These are phyloP conservation scores for Chaetomium strumarium DNA, from an alignment of 2,329 filamentous ascomycete genomes.

Conservation along the genomic window DNA sequence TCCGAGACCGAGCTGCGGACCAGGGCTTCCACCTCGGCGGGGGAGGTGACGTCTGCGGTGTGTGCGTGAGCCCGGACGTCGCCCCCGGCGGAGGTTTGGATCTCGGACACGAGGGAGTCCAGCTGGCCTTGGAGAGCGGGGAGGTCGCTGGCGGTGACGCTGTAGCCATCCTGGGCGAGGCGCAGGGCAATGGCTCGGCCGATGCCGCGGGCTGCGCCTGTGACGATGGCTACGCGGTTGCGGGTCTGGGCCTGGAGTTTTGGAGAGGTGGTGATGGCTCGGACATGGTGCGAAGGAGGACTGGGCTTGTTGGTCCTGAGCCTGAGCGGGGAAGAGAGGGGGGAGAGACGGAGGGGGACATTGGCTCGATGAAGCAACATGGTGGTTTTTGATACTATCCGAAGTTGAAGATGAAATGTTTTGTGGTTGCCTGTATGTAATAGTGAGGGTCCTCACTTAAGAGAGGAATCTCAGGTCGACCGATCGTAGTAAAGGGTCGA, in stretches of 20 bases:
- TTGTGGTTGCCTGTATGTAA: too few relatives aligned
- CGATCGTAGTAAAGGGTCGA: too few relatives aligned
- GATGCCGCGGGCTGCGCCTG: constrained; percentile 35
- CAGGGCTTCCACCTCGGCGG: constrained; percentile 44
- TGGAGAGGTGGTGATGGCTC: neutral
- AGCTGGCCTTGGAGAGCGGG: constrained; percentile 49
- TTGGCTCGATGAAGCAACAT: neutral
- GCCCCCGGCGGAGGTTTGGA: constrained; percentile 20
- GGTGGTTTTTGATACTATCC: too few relatives aligned
- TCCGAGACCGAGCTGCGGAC: constrained; percentile 45
- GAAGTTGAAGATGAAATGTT: too few relatives aligned
- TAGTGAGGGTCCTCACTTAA: too few relatives aligned
- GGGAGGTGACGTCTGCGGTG: constrained; percentile 56
- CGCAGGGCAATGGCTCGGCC: constrained; percentile 58
- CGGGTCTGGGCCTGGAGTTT: neutral
- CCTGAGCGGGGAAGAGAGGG: neutral
- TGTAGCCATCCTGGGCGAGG: constrained; percentile 59
- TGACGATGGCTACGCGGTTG: constrained; percentile 20
- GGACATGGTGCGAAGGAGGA: neutral
- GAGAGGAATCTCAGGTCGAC: too few relatives aligned
- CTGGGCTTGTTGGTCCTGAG: neutral
- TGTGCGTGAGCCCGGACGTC: constrained; percentile 49
- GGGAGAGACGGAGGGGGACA: neutral
- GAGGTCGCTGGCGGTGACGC: constrained; percentile 61
- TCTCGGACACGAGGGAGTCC: constrained; percentile 36